Evolutionary conservation across 352 stramenopile genomes (phyloP).

Genomic region (Phytophthora brassicae): DNA sequence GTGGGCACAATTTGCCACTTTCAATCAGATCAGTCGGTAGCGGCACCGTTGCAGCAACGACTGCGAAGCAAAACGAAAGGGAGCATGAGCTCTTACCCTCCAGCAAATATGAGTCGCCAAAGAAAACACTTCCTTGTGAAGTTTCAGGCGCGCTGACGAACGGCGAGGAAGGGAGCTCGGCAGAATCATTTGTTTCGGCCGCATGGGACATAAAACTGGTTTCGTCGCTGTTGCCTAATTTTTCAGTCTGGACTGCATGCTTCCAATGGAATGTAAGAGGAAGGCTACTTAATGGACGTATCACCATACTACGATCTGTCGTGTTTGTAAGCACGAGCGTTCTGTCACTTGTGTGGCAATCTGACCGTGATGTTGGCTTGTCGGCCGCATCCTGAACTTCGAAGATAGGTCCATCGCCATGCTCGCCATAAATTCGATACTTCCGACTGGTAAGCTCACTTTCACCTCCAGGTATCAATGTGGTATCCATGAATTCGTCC

Average conservation of each 20-base stretch:
- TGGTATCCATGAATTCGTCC: slow-evolving; percentile 52
- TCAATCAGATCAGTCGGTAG: slow-evolving; percentile 61
- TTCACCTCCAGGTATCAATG: slow-evolving; percentile 28
- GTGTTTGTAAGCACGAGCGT: slow-evolving; percentile 63
- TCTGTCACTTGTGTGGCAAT: slow-evolving; percentile 13
- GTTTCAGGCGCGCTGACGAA: slow-evolving; percentile 1
- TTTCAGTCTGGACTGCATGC: background rate
- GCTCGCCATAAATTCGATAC: slow-evolving; percentile 67
- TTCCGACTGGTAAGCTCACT: slow-evolving; percentile 41
- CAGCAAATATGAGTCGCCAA: slow-evolving; percentile 48
- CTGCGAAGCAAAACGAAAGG: slow-evolving; percentile 73
- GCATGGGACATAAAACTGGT: slow-evolving; percentile 28
- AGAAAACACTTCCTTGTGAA: slow-evolving; percentile 41
- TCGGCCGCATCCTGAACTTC: slow-evolving; percentile 11
- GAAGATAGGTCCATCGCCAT: slow-evolving; percentile 20
- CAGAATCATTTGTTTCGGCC: slow-evolving; percentile 32
- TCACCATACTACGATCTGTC: slow-evolving; percentile 45
- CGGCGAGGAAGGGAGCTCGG: slow-evolving; percentile 18
- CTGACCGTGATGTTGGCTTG: background rate
- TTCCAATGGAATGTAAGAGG: slow-evolving; percentile 68
- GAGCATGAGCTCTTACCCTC: slow-evolving; percentile 46
- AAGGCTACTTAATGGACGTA: slow-evolving; percentile 75
- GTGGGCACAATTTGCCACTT: slow-evolving; percentile 53
- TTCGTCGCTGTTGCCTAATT: slow-evolving; percentile 7
- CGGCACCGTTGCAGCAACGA: slow-evolving; percentile 54